phyloP scores from a whole-genome alignment of 148 eudicot species.

The Linanthus parryae region DNA sequence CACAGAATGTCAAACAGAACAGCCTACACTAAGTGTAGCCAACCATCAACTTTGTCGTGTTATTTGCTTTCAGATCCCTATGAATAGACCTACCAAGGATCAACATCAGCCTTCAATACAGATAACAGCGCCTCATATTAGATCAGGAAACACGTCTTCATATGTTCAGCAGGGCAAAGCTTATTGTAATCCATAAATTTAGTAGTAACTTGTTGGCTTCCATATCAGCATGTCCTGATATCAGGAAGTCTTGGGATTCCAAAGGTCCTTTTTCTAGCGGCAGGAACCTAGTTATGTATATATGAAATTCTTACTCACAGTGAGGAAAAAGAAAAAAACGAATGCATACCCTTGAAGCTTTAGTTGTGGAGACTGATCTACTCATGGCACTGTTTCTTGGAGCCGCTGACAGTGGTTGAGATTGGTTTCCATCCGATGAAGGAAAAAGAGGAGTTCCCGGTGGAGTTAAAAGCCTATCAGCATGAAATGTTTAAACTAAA shows the following conservation, averaged over 20 bases:
- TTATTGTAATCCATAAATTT: no score
- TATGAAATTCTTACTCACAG: no score
- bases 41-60: background rate
- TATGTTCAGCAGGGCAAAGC: no score
- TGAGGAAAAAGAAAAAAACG: constrained; percentile 4
- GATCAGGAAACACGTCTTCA: no score
- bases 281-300: no score
- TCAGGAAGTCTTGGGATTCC: no score
- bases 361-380: constrained; percentile 62
- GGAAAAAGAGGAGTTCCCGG: constrained; percentile 91
- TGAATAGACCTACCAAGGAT: background rate
- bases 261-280: no score
- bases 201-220: no score
- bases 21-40: no score
- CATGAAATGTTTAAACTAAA: background rate
- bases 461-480: constrained; percentile 90
- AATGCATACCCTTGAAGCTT: constrained; percentile 70
- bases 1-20: no score
- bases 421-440: constrained; percentile 57
- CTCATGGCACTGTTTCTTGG: constrained; percentile 50
- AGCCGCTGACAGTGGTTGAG: constrained; percentile 42
- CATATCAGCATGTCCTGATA: no score
- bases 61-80: background rate
- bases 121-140: no score
- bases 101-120: background rate